A percentile compares a stretch with the other conserved stretches of the same genome.
phyloP scores from a whole-genome alignment of 768 basidiomycete genomes.

The Tulasnella sp. region DNA sequence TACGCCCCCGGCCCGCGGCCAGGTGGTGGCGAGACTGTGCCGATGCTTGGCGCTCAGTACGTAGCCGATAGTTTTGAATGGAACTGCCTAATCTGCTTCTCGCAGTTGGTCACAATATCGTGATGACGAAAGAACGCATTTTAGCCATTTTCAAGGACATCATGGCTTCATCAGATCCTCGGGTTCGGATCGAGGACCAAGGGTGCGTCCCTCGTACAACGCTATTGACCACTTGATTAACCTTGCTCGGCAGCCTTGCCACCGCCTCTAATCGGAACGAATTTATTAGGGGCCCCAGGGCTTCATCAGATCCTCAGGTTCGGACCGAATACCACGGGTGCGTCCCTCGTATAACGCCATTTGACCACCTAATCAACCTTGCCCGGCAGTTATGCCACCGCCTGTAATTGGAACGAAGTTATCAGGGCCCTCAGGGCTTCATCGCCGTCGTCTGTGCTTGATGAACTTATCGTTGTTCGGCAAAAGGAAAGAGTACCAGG shows the following conservation, averaged over 20 bases:
- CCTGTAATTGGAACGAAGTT: background rate
- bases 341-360: background rate
- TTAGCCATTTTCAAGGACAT: background rate
- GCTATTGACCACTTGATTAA: background rate
- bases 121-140: background rate
- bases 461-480: background rate
- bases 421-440: background rate
- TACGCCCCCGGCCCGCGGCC: background rate
- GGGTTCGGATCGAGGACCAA: background rate
- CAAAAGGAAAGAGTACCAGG: background rate
- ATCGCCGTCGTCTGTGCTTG: background rate
- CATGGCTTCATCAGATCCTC: background rate
- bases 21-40: background rate
- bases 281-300: background rate
- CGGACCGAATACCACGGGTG: background rate
- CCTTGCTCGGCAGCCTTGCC: background rate
- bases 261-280: background rate
- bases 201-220: background rate
- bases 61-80: background rate
- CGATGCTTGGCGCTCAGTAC: conserved; percentile 14
- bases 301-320: background rate
- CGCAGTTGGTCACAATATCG: background rate
- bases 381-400: background rate
- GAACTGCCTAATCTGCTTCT: background rate
- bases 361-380: background rate